These are phyloP conservation scores for Hypoxylon rubiginosum DNA, from an alignment of 2,329 filamentous ascomycete species.

Conservation along the genomic window DNA sequence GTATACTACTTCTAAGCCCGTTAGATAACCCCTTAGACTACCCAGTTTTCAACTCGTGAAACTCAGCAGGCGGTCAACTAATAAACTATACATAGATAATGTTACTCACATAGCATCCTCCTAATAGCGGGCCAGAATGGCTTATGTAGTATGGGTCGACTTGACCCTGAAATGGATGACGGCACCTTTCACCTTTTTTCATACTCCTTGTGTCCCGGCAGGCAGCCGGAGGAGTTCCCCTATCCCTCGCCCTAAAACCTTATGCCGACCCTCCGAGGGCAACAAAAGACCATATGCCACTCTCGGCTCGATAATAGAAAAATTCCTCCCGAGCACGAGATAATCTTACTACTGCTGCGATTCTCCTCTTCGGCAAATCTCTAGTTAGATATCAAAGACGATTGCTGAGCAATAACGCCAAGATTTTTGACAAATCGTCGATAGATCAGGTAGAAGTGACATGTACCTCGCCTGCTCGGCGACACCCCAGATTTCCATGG, in stretches of 20 bases:
- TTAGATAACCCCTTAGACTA: constrained; percentile 11
- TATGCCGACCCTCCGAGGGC: constrained; percentile 6
- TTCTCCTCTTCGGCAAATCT: constrained; percentile 1
- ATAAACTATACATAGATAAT: constrained; percentile 19
- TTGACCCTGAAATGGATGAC: constrained; percentile 7
- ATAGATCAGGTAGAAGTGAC: constrained; percentile 22
- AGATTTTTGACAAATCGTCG: constrained; percentile 13
- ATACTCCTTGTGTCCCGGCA: constrained; percentile 6
- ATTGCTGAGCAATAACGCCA: constrained; percentile 18
- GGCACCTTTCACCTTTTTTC: constrained; percentile 8
- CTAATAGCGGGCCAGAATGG: constrained; percentile 6
- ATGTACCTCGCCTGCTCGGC: constrained; percentile 9
- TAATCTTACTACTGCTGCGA: neutral
- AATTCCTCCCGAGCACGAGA: constrained; percentile 3
- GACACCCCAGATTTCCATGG: constrained; percentile 19
- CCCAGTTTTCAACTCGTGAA: constrained; percentile 19
- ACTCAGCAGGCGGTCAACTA: constrained; percentile 13
- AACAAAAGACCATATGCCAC: neutral
- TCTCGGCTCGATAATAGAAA: constrained; percentile 9
- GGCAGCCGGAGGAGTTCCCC: neutral
- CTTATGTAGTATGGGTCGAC: constrained; percentile 3
- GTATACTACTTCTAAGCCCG: constrained; percentile 2
- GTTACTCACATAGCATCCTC: constrained; percentile 25
- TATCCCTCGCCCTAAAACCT: constrained; percentile 10
- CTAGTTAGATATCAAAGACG: constrained; percentile 8